These are phyloP conservation scores for Taphrina pruni DNA, from an alignment of 1,139 yeast species.

Conservation along the genomic window DNA sequence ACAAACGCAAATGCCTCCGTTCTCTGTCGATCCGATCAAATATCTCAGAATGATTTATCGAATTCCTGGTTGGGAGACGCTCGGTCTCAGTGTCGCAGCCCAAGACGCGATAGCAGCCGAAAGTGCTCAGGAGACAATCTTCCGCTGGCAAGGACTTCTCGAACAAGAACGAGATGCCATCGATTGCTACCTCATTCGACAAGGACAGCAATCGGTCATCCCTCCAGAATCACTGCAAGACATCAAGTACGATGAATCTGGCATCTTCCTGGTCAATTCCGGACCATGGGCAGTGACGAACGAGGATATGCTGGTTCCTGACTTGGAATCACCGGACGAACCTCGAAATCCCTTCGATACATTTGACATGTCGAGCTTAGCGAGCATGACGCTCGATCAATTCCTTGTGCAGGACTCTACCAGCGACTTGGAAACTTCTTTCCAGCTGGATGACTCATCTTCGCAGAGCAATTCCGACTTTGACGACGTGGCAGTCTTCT, in stretches of 20 bases:
- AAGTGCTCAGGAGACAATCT: not conserved
- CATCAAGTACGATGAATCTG: conserved; percentile 8
- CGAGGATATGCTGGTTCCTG: not conserved
- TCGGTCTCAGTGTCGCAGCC: not conserved
- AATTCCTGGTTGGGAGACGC: conserved; percentile 13
- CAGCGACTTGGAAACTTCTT: not conserved
- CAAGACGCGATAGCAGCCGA: not conserved
- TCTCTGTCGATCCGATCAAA: conserved; percentile 4
- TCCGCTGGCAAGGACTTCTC: conserved; percentile 10
- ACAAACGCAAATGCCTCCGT: conserved; percentile 1
- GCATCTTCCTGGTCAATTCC: conserved; percentile 4
- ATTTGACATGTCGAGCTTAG: conserved; percentile 6
- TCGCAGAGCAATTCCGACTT: not conserved
- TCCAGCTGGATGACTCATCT: not conserved
- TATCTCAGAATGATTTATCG: conserved; percentile 16
- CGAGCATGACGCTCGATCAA: not conserved
- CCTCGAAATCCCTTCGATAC: not conserved
- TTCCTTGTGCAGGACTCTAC: not conserved
- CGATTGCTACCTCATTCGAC: not conserved
- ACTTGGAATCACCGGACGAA: not conserved
- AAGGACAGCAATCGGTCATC: not conserved
- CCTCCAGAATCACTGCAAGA: not conserved
- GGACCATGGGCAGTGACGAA: conserved; percentile 9
- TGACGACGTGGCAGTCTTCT: not conserved
- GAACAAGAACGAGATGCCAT: conserved; percentile 2